Evolutionary conservation across 139 green algal genomes (phyloP), one percentile per base, ranked within the genome.

Genomic region (Chlorella sp.): DNA sequence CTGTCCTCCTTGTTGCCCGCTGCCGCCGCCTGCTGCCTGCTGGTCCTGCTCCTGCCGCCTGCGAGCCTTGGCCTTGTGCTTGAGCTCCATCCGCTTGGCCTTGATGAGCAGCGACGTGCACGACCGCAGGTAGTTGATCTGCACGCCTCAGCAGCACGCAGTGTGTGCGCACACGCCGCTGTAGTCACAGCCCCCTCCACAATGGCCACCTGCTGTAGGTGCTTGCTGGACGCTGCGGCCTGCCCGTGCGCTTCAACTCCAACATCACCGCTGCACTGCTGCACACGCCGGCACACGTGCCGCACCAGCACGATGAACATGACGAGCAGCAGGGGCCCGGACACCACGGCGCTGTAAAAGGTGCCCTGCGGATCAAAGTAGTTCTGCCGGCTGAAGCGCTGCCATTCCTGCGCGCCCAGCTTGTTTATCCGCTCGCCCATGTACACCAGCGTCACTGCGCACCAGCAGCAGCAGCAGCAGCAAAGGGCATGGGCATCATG

Each of bases 321-420:
- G 35, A 69, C 73, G 3, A 89, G 29, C 6, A 89, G 31, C 36
- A 83, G 60, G 22, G 84, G 80, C 1, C 67, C 80, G 27, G 80
- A 85, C 35, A 89, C 84, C 36, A 89, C 17, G 0, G 69, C 64
- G 17, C 32, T 73, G 72, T 82, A 85, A 62, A 89, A 89, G 0
- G 85, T 71, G 5, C 84, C 84, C 3, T 66, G n/a, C 0, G 20
- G 10, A 64, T 89, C 84, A 72, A 89, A 89, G 67, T 89, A 89
- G 49, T 80, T 49, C 55, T 89, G 84, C 3, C 5, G 51, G 2
- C 77, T 51, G 70, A 89, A 89, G 26, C 17, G 2, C 59, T 69
- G 20, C 84, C 84, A 89, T 36, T 87, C 76, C 68, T 77, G 2
- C 17, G 34, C 65, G 1, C 71, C 80, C 24, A 89, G 62, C 14